phyloP scores from a whole-genome alignment of 1,284 basidiomycete species.

The Ustilago tritici region DNA sequence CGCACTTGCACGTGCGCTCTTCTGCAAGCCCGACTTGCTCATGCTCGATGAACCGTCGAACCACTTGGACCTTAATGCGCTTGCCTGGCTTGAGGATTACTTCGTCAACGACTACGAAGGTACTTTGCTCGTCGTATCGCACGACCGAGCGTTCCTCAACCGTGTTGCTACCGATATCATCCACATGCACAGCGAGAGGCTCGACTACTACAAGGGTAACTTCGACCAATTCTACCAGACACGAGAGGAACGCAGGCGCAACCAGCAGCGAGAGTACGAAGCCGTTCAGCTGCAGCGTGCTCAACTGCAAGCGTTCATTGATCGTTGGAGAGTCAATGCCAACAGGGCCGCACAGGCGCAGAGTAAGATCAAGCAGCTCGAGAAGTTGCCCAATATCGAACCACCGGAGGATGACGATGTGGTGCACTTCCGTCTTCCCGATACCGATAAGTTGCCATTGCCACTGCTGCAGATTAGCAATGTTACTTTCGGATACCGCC shows the following conservation, averaged over 20 bases:
- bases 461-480: slow-evolving; percentile 94
- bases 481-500: slow-evolving; percentile 89
- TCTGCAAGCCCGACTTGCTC: slow-evolving; percentile 78
- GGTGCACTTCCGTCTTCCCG: slow-evolving; percentile 74
- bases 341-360: slow-evolving; percentile 79
- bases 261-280: slow-evolving; percentile 82
- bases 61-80: slow-evolving; percentile 78
- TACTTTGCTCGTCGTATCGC: slow-evolving; percentile 95
- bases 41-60: slow-evolving; percentile 81
- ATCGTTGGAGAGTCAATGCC: slow-evolving; percentile 68
- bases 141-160: slow-evolving; percentile 98
- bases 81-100: slow-evolving; percentile 74
- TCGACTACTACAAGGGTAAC: slow-evolving; percentile 98
- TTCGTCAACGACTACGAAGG: slow-evolving; percentile 87
- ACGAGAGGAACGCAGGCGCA: slow-evolving; percentile 91
- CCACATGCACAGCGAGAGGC: slow-evolving; percentile 91
- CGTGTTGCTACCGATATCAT: slow-evolving; percentile 97
- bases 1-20: slow-evolving; percentile 92
- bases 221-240: slow-evolving; percentile 99
- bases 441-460: slow-evolving; percentile 84
- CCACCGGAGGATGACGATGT: slow-evolving; percentile 87
- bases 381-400: slow-evolving; percentile 94
- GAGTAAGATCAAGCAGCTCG: slow-evolving; percentile 96
- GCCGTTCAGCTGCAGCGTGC: slow-evolving; percentile 93
- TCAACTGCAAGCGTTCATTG: slow-evolving; percentile 94